These are phyloP conservation scores for Zalerion maritima DNA, from an alignment of 495 filamentous ascomycete genomes.

Conservation along the genomic window DNA sequence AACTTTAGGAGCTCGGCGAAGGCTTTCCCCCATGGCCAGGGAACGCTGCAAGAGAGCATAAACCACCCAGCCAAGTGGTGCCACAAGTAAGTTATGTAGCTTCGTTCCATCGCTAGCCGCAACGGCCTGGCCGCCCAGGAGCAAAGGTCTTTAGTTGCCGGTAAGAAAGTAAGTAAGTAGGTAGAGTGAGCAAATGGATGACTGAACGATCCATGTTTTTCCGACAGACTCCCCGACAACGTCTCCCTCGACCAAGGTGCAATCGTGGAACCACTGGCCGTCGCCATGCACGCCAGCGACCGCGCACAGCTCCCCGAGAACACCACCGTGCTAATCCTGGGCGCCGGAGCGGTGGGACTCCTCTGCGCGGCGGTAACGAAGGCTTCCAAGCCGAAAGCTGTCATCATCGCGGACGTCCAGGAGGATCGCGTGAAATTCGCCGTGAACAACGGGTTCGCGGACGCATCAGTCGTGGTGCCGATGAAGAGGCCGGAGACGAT, in stretches of 20 bases:
- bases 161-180: too few species aligned
- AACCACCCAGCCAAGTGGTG: slow-evolving; percentile 60
- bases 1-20: slow-evolving; percentile 69
- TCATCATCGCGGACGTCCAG: slow-evolving; percentile 73
- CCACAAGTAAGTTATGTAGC: slow-evolving; percentile 34
- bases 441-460: slow-evolving; percentile 49
- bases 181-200: slow-evolving; percentile 1
- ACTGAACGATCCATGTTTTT: too few species aligned
- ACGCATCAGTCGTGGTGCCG: slow-evolving; percentile 46
- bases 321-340: slow-evolving; percentile 55
- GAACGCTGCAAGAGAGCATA: slow-evolving; percentile 65
- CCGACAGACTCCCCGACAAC: slow-evolving; percentile 40
- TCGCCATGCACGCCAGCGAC: slow-evolving; percentile 60
- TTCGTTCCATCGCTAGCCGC: not conserved
- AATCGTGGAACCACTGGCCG: slow-evolving; percentile 62
- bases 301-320: slow-evolving; percentile 40
- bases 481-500: slow-evolving; percentile 37
- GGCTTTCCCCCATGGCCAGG: slow-evolving; percentile 62
- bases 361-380: slow-evolving; percentile 55
- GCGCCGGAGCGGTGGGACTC: slow-evolving; percentile 68
- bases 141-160: not conserved
- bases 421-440: slow-evolving; percentile 58
- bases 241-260: slow-evolving; percentile 58
- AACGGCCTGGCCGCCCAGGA: not conserved
- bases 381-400: slow-evolving; percentile 37